Evolutionary conservation across 441 rosid genomes (phyloP).

Genomic region (Jatropha podagrica): DNA sequence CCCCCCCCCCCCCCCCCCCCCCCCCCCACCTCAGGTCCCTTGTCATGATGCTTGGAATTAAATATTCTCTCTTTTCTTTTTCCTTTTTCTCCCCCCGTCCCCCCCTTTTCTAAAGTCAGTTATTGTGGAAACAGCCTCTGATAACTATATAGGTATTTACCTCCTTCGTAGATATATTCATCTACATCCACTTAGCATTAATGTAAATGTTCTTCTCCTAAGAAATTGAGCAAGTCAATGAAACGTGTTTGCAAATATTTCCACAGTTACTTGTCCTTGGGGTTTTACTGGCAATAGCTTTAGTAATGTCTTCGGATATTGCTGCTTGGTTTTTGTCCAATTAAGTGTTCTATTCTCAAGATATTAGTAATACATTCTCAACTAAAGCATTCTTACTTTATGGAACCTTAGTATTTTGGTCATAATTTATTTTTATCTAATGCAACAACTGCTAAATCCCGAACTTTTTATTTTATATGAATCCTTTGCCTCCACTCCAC

Average conservation of each 20-base stretch:
- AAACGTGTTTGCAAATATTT: neutral
- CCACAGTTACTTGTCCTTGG: neutral
- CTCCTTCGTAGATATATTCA: neutral
- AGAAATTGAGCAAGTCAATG: conserved; percentile 9
- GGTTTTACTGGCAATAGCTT: neutral
- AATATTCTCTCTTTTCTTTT: neutral
- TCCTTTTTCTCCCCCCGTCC: too few relatives aligned
- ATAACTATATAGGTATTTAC: neutral
- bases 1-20: too few relatives aligned
- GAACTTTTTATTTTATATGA: too few relatives aligned
- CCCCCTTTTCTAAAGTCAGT: neutral
- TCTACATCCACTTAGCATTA: neutral
- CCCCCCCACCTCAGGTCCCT: too few relatives aligned
- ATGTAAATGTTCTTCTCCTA: neutral
- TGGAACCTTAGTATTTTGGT: neutral
- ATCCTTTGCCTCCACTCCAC: too few relatives aligned
- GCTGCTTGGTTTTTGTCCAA: neutral
- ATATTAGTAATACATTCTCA: neutral
- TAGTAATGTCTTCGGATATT: neutral
- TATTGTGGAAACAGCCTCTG: neutral
- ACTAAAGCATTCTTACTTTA: neutral
- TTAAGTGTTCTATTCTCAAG: neutral
- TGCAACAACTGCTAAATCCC: too few relatives aligned
- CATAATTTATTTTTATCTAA: neutral
- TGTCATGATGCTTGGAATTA: neutral